These are phyloP conservation scores for Mycena galopus DNA, from an alignment of 768 basidiomycete genomes.

Conservation along the genomic window DNA sequence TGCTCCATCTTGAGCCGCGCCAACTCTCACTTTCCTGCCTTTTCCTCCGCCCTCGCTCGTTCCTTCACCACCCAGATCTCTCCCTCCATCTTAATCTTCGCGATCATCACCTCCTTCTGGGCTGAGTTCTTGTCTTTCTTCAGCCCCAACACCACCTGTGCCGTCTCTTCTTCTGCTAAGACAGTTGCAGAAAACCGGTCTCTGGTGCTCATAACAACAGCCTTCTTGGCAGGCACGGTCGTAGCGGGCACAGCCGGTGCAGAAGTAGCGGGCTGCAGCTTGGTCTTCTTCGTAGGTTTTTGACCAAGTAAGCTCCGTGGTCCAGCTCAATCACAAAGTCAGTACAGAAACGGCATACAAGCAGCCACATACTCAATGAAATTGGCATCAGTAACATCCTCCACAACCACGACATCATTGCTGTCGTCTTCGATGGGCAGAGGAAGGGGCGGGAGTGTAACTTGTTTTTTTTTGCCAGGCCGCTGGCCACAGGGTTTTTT, in stretches of 20 bases:
- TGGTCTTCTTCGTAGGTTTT: conserved; percentile 8
- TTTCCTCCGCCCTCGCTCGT: neutral
- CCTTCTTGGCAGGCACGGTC: neutral
- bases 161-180: conserved; percentile 22
- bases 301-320: neutral
- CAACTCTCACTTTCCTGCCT: neutral
- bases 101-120: neutral
- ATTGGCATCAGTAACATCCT: neutral
- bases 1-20: conserved; percentile 46
- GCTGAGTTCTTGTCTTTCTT: neutral
- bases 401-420: neutral
- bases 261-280: neutral
- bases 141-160: neutral
- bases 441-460: neutral
- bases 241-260: neutral
- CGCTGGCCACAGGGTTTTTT: neutral
- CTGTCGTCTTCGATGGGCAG: neutral
- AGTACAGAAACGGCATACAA: neutral
- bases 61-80: neutral
- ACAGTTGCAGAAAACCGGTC: conserved; percentile 6
- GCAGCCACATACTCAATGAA: conserved; percentile 1
- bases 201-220: neutral
- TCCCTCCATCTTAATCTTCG: neutral
- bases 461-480: neutral
- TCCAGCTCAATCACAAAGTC: neutral